Base-by-base conservation (phyloP, 805 yeast genomes). In the Myxozyma sirexii region DNA sequence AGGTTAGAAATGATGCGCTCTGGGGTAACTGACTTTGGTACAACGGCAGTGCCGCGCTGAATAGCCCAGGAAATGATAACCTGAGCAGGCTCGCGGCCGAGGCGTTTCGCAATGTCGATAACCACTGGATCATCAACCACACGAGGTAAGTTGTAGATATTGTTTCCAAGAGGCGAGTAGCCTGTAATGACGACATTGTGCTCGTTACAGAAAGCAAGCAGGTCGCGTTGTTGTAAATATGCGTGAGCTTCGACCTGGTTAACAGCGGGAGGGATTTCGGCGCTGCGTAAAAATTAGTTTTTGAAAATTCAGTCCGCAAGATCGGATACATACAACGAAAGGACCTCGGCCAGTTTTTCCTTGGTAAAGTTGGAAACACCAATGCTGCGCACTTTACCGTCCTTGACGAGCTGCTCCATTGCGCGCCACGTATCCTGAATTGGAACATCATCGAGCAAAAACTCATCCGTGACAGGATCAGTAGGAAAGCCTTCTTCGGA, bases 191-290 rank as follows among this genome's bases (percentile, higher is more conserved):
- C 71, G 63, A 86, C 84, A 59, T 77, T 81, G 58, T 87, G 76
- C 26, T 73, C 70, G 54, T 77, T 73, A 72, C 84, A 79, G 74
- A 71, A 85, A 33, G 81, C 80, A 46, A 80, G 71, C 63, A 88
- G 77, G 61, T 84, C 84, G 10, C 72, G 75, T 71, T 87, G 92
- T 38, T 89, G 89, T 56, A 85, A 78, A 63, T 79, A 79, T 51
- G 91, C 91, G 72, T 88, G 94, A 57, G 83, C 74, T 75, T 89
- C 96, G 59, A 86, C 78, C 76, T 89, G 96, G 74, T 85, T 83
- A 23, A 79, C 82, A 15, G 82, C 90, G 10, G 96, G 96, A 17
- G 77, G 79, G 46, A 82, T 72, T 29, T 81, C 54, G 81, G 81
- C 44, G 77, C 78, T 12, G 74, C 29, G 27, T 54, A n/a, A 23